These are phyloP conservation scores for Leccinum aurantiacum DNA, from an alignment of 768 basidiomycete species.

Conservation along the genomic window DNA sequence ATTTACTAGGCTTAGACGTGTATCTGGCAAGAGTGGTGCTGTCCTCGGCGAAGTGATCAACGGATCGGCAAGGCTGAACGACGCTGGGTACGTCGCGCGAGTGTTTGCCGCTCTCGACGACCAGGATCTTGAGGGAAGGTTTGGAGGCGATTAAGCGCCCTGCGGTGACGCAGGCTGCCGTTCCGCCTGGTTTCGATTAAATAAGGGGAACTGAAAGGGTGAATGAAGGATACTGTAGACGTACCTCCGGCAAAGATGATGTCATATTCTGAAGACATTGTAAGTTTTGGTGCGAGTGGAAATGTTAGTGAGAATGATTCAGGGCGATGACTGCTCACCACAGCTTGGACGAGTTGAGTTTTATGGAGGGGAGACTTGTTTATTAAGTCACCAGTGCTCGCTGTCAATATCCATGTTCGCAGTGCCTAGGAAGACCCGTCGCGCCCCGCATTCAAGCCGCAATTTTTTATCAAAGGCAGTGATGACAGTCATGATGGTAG, in stretches of 20 bases:
- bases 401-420: neutral
- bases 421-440: neutral
- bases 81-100: neutral
- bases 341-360: neutral
- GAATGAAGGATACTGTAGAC: neutral
- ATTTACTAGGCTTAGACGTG: slow-evolving; percentile 38
- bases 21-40: slow-evolving; percentile 47
- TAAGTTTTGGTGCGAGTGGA: neutral
- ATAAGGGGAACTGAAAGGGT: neutral
- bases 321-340: neutral
- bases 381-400: neutral
- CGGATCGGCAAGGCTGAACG: neutral
- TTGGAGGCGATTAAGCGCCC: neutral
- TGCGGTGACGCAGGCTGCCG: neutral
- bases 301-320: neutral
- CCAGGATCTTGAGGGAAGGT: neutral
- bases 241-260: neutral
- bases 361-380: neutral
- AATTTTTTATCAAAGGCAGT: neutral
- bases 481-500: too few relatives aligned
- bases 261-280: neutral
- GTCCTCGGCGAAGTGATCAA: slow-evolving; percentile 16
- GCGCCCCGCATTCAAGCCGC: neutral
- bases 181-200: neutral
- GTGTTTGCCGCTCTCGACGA: neutral